Base-by-base conservation (phyloP, 2,329 filamentous ascomycete species). In the Chrysosporium queenslandicum region DNA sequence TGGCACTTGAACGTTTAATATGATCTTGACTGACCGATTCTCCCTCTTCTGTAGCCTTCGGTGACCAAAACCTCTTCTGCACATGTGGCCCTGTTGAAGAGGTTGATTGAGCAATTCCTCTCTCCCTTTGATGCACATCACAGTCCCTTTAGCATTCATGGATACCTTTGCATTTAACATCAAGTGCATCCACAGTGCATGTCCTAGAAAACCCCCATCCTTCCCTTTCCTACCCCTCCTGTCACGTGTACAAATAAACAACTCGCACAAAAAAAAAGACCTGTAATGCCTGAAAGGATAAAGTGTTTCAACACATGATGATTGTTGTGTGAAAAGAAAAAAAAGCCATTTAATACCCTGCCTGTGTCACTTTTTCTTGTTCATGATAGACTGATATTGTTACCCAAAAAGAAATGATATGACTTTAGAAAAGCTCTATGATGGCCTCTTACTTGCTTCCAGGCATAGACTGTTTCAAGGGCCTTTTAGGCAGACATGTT, bases 51-150 rank as follows among this genome's bases (percentile, higher is more conserved):
- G 29, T 60, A 91, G 87, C 87, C 11, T 95, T 87, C 63, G 90
- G 90, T 55, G 90, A 96, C 65, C 79, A 84, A 63, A 94, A 96
- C 72, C 80, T 96, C 56, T 95, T 95, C 78, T 96, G 90, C 76
- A 94, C 88, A 8, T 96, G 90, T 68, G 85, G 87, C 36, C 88
- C 90, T 0, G 86, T 94, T 6, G 86, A 88, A 68, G 71, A 74
- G 39, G 65, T 66, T 34, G 71, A 71, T 46, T 68, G 65, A 62
- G 34, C 5, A 21, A 41, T 42, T 21, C 12, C 34, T 20, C 11
- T 18, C 3, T 39, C 23, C n/a, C 7, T 12, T 32, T 23, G 23
- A 27, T 25, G 5, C 37, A 18, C 25, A 29, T 18, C 46, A 30
- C 2, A 6, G 11, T 27, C 12, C 20, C 21, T 51, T 45, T 37